Evolutionary conservation across 441 rosid species (phyloP), one percentile per base, ranked within the genome.

Genomic region (Oxalis stricta): DNA sequence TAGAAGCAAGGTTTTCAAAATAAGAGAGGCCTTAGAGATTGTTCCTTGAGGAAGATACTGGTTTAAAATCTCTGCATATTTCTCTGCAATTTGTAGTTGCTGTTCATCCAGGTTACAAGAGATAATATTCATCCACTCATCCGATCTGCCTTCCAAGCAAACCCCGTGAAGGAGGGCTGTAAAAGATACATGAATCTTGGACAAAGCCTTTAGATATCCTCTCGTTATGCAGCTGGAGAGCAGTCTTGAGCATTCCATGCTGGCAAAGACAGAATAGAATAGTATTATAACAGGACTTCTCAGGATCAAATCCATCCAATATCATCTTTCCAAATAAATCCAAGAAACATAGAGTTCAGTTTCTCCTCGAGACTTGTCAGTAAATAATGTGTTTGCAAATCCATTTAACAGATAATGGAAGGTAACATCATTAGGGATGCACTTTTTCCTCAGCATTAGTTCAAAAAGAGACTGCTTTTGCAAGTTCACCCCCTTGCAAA

Each of bases 391-490:
- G 59, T 69, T 65, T 45, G 64, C 41, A 52, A 82, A 76, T 19
- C 95, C 94, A 61, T 73, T 71, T 53, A 73, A 65, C 21, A 88
- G 59, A 72, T 66, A 72, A 62, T 79, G 66, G 69, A 70, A 75
- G 5, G 88, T 79, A 55, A 59, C 58, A 48, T 77, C 84, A 65
- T 77, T 84, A 8, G 95, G 97, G 30, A 56, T 46, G 54, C 87
- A 79, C 16, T 59, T 73, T 50, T 72, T 69, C 32, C 44, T 12
- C 63, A 84, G 61, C 97, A 84, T 88, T 39, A 63, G 65, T 50
- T 88, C 87, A 62, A 86, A 84, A 46, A 63, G 50, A 66, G 50
- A 65, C 72, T 38, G 91, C 89, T 61, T 70, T 82, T 52, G 56
- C 50, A 43, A 75, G 70, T 38, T 63, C 70, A 61, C 75, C 65